Evolutionary conservation across 371 early-diverging fungal genomes (phyloP).

Genomic region (Actinomucor elegans): DNA sequence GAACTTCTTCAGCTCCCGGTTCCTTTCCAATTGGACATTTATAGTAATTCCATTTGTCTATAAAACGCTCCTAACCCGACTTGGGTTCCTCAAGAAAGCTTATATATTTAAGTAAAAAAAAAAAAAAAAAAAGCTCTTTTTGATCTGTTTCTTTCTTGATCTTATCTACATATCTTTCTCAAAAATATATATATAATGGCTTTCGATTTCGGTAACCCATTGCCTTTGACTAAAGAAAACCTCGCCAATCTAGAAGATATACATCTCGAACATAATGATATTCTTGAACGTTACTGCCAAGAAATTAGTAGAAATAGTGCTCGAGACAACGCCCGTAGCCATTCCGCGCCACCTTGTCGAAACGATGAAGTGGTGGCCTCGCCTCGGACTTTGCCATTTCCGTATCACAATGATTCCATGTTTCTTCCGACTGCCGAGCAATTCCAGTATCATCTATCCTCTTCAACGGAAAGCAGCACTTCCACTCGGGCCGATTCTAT

Average conservation of each 20-base stretch:
- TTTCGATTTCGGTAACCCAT: too few relatives aligned
- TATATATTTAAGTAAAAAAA: too few relatives aligned
- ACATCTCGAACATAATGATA: not conserved
- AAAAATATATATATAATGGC: too few relatives aligned
- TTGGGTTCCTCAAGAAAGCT: too few relatives aligned
- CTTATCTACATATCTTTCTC: too few relatives aligned
- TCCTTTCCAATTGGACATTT: not conserved
- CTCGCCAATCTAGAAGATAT: not conserved
- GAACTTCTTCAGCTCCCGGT: slow-evolving; percentile 1
- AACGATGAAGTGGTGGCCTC: slow-evolving; percentile 24
- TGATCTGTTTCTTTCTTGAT: too few relatives aligned
- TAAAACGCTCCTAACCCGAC: not conserved
- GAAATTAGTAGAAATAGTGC: not conserved
- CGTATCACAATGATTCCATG: slow-evolving; percentile 45
- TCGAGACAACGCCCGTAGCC: not conserved
- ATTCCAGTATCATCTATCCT: slow-evolving; percentile 5
- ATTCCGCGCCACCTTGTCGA: not conserved
- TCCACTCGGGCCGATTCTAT: slow-evolving; percentile 10
- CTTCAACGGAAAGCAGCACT: not conserved
- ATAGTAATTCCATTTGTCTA: slow-evolving; percentile 2
- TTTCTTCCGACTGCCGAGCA: slow-evolving; percentile 38
- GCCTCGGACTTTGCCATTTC: slow-evolving; percentile 34
- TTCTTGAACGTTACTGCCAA: slow-evolving; percentile 13
- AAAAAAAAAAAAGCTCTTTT: too few relatives aligned
- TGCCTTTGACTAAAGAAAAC: slow-evolving; percentile 22